These are phyloP conservation scores for Fusarium neocosmosporiellum DNA, from an alignment of 2,329 filamentous ascomycete species.

Conservation along the genomic window DNA sequence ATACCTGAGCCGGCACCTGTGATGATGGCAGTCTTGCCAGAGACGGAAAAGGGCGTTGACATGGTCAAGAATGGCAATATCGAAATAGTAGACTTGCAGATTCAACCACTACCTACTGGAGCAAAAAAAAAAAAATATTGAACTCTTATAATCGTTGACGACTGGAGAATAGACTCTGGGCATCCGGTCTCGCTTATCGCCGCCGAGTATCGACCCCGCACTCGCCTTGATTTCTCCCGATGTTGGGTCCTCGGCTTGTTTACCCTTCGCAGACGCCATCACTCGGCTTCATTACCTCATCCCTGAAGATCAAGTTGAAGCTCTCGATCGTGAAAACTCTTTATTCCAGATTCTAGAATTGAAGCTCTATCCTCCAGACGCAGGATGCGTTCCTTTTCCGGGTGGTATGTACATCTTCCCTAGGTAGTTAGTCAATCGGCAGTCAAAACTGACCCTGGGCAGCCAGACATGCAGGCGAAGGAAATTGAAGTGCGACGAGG, in stretches of 20 bases:
- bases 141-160: neutral
- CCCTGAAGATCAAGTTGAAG: neutral
- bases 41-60: slow-evolving; percentile 33
- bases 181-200: slow-evolving; percentile 1
- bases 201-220: slow-evolving; percentile 20
- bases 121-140: neutral
- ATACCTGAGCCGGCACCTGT: slow-evolving; percentile 37
- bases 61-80: slow-evolving; percentile 1
- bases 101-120: neutral
- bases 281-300: neutral
- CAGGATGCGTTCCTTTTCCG: slow-evolving; percentile 39
- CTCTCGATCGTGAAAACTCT: neutral
- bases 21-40: slow-evolving; percentile 33
- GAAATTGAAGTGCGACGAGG: slow-evolving; percentile 44
- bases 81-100: neutral
- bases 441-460: neutral
- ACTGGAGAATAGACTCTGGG: neutral
- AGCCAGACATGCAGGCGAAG: slow-evolving; percentile 38
- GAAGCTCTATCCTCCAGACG: neutral
- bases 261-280: neutral
- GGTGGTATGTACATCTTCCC: slow-evolving; percentile 20
- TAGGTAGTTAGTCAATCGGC: neutral
- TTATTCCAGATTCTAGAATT: neutral
- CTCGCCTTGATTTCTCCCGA: slow-evolving; percentile 28
- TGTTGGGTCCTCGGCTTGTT: neutral